Base-by-base conservation (phyloP, 139 green algal species). In the Parachlorella kessleri region DNA sequence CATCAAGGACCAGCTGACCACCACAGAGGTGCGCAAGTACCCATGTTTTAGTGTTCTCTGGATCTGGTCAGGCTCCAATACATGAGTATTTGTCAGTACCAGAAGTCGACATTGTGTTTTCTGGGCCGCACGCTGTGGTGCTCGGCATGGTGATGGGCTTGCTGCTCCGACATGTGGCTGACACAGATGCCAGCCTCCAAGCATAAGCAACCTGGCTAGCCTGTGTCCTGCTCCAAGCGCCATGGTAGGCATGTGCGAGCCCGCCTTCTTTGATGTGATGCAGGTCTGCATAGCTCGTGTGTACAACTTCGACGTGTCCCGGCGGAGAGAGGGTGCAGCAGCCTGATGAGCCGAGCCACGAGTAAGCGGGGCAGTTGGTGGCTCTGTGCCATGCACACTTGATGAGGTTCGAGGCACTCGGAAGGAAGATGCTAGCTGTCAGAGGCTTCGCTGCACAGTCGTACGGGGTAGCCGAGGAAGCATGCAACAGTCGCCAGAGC, bases 221-320 rank as follows among this genome's bases (percentile, higher is more conserved):
- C 37, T 76, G 3, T 55, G 23, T 6, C 32, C 37, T 7, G 30
- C 30, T 53, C 24, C 71, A 68, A 59, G 48, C 14, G 48, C 48
- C 21, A 18, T 59, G 48, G 14, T 28, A 28, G 14, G 48, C 48
- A 18, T 59, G 48, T 14, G 48, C 28, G 38, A 10, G 26, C 6
- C 33, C 10, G 35, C 21, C 40, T 35, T 37, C 67, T 8, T 53
- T 69, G 1, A 6, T n/a, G 40, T 6, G 4, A 24, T 36, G 63
- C 84, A 88, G 80, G 91, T 96, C 2, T 92, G 74, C 85, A 91
- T 96, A 32, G 90, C 91, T 3, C 83, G 93, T 6, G 81, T 97
- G 18, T 97, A 96, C 81, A 97, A 97, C 76, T 92, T 85, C 32
- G 90, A 94, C 74, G 89, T 97, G 40, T 30, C 53, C 55, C 30